These are phyloP conservation scores for Ceratorhiza oryzae-sativae DNA, from an alignment of 1,284 basidiomycete species.

Conservation along the genomic window DNA sequence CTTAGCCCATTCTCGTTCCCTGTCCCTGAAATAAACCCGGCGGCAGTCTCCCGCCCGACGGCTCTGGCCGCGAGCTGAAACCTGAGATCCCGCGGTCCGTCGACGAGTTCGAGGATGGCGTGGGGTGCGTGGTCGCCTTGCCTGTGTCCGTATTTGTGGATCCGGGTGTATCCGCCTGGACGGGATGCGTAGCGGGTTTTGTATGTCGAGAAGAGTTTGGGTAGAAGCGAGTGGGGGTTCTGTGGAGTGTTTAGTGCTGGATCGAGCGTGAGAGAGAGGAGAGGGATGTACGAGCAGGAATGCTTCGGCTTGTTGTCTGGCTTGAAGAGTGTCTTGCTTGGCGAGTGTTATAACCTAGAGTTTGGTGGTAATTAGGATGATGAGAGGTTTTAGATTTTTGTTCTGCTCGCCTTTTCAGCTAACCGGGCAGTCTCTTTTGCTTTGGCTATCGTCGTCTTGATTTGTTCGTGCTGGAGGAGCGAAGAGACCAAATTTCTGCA, in stretches of 20 bases:
- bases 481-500: constrained; percentile 92
- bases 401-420: constrained; percentile 83
- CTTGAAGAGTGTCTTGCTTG: constrained; percentile 75
- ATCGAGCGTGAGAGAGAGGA: not conserved
- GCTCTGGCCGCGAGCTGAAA: constrained; percentile 86
- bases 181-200: constrained; percentile 82
- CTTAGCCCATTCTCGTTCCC: constrained; percentile 44
- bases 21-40: constrained; percentile 25
- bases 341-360: constrained; percentile 85
- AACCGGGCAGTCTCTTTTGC: constrained; percentile 90
- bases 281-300: constrained; percentile 66
- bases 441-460: constrained; percentile 96
- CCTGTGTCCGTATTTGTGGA: constrained; percentile 88
- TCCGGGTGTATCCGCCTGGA: constrained; percentile 94
- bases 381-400: not conserved
- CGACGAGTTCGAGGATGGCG: constrained; percentile 93
- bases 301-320: constrained; percentile 69
- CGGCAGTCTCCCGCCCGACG: constrained; percentile 77
- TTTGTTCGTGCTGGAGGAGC: constrained; percentile 93
- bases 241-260: constrained; percentile 13
- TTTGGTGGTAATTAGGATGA: not conserved
- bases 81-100: constrained; percentile 88
- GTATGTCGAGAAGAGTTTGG: constrained; percentile 84
- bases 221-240: constrained; percentile 54
- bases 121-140: constrained; percentile 92